phyloP scores from a whole-genome alignment of 2,329 filamentous ascomycete species.

The Reticulascus tulasneorum region DNA sequence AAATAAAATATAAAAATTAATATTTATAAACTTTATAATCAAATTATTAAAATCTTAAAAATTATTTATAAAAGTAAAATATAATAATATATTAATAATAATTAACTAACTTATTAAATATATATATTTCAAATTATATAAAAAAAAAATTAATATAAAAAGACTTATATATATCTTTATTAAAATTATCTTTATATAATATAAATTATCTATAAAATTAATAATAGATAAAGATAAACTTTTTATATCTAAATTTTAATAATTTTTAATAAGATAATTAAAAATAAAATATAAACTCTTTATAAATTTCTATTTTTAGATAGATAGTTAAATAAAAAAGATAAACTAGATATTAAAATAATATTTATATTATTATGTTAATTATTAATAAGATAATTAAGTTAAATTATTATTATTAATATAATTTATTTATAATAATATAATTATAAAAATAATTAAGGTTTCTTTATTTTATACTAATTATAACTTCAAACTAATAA shows the following conservation, averaged over 20 bases:
- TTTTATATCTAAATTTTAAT: no score
- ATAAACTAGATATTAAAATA: conserved; percentile 5
- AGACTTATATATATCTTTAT: no score
- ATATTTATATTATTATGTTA: conserved; percentile 6
- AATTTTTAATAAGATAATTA: no score
- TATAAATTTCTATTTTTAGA: no score
- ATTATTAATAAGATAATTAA: conserved; percentile 4
- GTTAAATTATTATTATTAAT: conserved; percentile 7
- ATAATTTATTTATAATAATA: conserved; percentile 12
- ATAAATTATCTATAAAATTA: no score
- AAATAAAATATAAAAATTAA: no score
- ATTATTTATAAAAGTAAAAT: no score
- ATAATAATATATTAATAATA: background rate
- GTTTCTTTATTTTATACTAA: conserved; percentile 3
- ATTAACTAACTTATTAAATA: background rate
- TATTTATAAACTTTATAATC: no score
- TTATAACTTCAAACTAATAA: background rate
- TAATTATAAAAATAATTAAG: conserved; percentile 4
- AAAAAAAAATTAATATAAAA: background rate
- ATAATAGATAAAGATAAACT: no score
- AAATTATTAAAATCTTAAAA: no score
- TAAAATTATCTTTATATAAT: no score
- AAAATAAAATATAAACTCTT: no score
- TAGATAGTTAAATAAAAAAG: background rate
- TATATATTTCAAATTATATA: background rate